Evolutionary conservation across 2,329 filamentous ascomycete genomes (phyloP).

Genomic region (Colletotrichum horii): DNA sequence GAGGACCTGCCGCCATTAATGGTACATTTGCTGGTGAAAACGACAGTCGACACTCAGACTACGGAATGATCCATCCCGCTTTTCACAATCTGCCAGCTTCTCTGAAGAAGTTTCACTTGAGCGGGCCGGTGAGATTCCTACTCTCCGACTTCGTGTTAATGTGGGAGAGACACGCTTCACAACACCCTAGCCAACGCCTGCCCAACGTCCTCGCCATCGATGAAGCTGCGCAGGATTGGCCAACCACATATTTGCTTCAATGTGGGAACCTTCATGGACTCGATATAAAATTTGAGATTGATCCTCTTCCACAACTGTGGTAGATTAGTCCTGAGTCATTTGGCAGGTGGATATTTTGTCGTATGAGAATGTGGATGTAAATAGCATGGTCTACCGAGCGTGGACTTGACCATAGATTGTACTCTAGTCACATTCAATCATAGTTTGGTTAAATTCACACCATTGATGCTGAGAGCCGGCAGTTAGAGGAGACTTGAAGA

Average conservation of each 20-base stretch:
- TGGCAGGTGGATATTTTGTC: fast-evolving
- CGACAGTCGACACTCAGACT: not conserved
- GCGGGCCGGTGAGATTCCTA: not conserved
- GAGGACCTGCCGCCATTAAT: no score
- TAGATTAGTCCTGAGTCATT: not conserved
- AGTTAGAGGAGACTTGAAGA: no score
- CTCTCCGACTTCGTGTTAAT: not conserved
- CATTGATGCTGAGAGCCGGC: no score
- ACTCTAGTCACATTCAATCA: not conserved
- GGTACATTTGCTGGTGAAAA: not conserved
- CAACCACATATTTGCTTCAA: not conserved
- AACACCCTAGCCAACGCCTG: not conserved
- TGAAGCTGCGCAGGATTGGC: not conserved
- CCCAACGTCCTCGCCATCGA: not conserved
- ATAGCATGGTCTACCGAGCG: not conserved
- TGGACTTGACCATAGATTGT: not conserved
- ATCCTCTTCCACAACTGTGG: not conserved
- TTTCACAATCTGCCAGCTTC: not conserved
- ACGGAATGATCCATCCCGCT: not conserved
- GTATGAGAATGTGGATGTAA: not conserved
- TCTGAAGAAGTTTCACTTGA: not conserved
- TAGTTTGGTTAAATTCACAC: not conserved
- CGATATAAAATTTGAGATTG: not conserved
- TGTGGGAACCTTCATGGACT: not conserved
- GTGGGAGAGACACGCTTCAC: not conserved